Evolutionary conservation across 2,329 filamentous ascomycete genomes (phyloP).

Genomic region (Verruconis gallopava): DNA sequence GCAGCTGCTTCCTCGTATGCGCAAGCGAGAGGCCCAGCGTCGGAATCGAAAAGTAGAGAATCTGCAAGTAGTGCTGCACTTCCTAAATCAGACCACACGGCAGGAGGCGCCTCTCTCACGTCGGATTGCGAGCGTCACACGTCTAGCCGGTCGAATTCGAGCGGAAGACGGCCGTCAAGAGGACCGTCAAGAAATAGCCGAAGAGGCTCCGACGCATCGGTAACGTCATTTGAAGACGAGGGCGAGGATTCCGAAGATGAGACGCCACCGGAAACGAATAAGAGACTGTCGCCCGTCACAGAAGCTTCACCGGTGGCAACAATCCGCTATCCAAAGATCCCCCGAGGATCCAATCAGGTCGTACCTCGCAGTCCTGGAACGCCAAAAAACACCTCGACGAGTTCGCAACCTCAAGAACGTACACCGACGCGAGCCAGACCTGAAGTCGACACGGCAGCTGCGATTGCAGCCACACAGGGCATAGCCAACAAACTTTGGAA

Average conservation of each 20-base stretch:
- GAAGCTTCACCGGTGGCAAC: conserved; percentile 20
- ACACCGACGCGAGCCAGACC: neutral
- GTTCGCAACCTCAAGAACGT: neutral
- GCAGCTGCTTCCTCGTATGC: neutral
- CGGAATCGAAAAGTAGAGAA: neutral
- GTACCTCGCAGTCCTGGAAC: conserved; percentile 24
- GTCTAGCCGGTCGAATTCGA: neutral
- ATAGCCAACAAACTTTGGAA: conserved; percentile 7
- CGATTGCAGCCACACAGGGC: neutral
- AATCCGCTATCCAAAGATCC: conserved; percentile 35
- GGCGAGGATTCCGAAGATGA: conserved; percentile 1
- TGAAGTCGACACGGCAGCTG: neutral
- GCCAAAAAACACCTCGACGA: too few relatives aligned
- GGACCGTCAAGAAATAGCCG: conserved; percentile 2
- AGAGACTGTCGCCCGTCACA: neutral
- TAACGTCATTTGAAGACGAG: conserved; percentile 6
- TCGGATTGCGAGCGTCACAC: neutral
- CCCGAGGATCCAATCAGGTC: conserved; percentile 32
- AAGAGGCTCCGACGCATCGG: conserved; percentile 2
- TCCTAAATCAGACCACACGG: neutral
- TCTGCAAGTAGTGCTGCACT: neutral
- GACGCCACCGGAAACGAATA: conserved; percentile 7
- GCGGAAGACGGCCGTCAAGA: neutral
- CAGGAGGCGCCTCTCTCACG: neutral
- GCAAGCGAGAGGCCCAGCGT: neutral